Evolutionary conservation across 2,329 filamentous ascomycete genomes (phyloP).

Genomic region (Xylaria sp.): DNA sequence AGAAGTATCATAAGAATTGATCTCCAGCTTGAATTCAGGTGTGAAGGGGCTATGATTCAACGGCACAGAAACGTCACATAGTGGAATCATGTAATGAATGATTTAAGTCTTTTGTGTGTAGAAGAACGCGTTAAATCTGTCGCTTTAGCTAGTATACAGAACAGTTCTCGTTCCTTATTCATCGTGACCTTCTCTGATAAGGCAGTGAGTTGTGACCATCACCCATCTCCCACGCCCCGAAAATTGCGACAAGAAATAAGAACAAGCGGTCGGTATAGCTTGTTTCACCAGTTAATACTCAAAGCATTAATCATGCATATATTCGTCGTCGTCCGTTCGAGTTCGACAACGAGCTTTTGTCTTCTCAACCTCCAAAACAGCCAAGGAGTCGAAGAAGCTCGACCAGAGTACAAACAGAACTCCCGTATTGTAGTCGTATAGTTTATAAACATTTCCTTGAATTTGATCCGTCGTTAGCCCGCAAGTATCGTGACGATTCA

Average conservation of each 20-base stretch:
- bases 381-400: background rate
- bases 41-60: background rate
- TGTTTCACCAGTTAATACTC: no score
- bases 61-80: background rate
- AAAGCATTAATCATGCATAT: no score
- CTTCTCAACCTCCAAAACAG: background rate
- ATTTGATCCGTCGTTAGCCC: no score
- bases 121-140: background rate
- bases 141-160: background rate
- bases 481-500: background rate
- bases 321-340: background rate
- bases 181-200: background rate
- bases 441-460: no score
- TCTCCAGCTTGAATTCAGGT: background rate
- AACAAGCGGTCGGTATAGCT: no score
- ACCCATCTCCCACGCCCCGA: background rate
- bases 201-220: background rate
- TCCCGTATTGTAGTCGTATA: no score
- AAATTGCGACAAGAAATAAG: background rate
- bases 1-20: background rate
- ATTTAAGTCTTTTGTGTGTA: background rate
- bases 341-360: background rate
- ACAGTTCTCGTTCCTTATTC: background rate
- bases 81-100: background rate
- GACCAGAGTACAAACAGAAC: no score